These are phyloP conservation scores for Erysimum cheiranthoides DNA, from an alignment of 345 rosid species.

Conservation along the genomic window DNA sequence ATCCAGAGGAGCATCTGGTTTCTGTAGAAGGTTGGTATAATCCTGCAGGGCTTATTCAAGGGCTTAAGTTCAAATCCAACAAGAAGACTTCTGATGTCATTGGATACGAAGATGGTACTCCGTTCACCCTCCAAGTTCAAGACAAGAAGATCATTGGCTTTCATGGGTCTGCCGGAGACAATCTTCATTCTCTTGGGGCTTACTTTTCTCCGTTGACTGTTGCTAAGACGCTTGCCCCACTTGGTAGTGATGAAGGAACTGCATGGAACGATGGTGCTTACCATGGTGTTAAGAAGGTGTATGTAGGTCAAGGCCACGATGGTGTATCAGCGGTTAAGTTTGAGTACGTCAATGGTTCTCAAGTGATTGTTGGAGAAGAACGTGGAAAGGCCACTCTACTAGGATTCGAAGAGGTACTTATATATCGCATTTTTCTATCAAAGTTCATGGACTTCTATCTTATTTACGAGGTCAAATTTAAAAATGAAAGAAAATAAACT, in stretches of 20 bases:
- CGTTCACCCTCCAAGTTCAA: conserved; percentile 30
- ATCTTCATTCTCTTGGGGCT: conserved; percentile 41
- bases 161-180: conserved; percentile 30
- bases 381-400: conserved; percentile 16
- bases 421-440: not conserved
- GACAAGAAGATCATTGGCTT: conserved; percentile 40
- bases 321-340: conserved; percentile 35
- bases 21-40: conserved; percentile 39
- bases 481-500: no score
- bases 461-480: no score
- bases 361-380: conserved; percentile 3
- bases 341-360: conserved; percentile 26
- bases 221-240: not conserved
- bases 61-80: conserved; percentile 34
- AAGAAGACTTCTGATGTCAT: conserved; percentile 30
- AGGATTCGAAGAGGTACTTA: conserved; percentile 34
- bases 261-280: conserved; percentile 39
- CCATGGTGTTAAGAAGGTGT: conserved; percentile 28
- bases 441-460: not conserved
- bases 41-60: conserved; percentile 27
- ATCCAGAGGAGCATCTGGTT: conserved; percentile 43
- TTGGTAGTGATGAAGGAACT: conserved; percentile 24
- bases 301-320: conserved; percentile 20
- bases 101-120: conserved; percentile 33
- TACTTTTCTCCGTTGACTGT: conserved; percentile 10